Evolutionary conservation across 805 yeast species (phyloP).

Genomic region (Candida oleophila): DNA sequence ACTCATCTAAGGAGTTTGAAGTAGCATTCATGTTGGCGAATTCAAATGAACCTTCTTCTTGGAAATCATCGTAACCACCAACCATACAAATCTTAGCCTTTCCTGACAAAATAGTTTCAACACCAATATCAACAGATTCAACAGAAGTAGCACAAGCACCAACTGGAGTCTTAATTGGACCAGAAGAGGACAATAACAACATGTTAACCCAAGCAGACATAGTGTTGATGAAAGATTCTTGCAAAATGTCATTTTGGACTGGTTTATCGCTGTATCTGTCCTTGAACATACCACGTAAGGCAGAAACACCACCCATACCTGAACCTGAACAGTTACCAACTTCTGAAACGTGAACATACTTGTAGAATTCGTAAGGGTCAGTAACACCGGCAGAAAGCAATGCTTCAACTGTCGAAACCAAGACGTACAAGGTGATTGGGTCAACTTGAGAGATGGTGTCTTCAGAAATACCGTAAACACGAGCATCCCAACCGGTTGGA

Average conservation of each 20-base stretch:
- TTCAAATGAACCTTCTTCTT: constrained; percentile 97
- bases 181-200: constrained; percentile 94
- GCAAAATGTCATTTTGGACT: constrained; percentile 94
- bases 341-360: constrained; percentile 97
- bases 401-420: constrained; percentile 95
- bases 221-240: constrained; percentile 97
- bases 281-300: constrained; percentile 96
- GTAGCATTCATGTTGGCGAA: constrained; percentile 99
- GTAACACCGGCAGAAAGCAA: constrained; percentile 91
- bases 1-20: constrained; percentile 82
- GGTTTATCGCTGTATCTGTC: constrained; percentile 92
- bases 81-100: constrained; percentile 95
- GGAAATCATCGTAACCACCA: constrained; percentile 99
- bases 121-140: constrained; percentile 95
- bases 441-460: constrained; percentile 94
- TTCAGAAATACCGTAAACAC: constrained; percentile 90
- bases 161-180: constrained; percentile 99
- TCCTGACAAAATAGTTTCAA: constrained; percentile 88
- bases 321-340: constrained; percentile 99
- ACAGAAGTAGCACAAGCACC: constrained; percentile 99
- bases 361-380: constrained; percentile 98
- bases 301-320: constrained; percentile 99
- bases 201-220: constrained; percentile 99
- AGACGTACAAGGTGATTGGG: constrained; percentile 87
- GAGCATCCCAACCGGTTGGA: constrained; percentile 98